Evolutionary conservation across 208 protist species (phyloP).

Genomic region (Porcisia hertigi): DNA sequence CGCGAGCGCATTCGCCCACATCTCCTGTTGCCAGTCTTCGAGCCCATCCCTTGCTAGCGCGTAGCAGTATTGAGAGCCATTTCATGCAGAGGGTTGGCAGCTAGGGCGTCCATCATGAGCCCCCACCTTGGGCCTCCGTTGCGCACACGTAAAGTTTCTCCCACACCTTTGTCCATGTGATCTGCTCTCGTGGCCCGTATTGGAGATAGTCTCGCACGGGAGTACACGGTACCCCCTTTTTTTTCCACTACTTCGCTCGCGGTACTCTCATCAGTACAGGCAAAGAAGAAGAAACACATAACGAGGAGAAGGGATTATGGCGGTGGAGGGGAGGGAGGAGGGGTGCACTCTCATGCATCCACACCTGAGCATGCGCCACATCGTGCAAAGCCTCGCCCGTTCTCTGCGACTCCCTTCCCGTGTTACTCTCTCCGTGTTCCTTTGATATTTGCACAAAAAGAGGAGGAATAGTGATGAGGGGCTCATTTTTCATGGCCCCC

Average conservation of each 20-base stretch:
- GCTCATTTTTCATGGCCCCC: too few species aligned
- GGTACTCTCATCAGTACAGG: too few species aligned
- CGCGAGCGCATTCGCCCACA: conserved; percentile 38
- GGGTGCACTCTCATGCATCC: too few species aligned
- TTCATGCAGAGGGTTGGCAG: background rate
- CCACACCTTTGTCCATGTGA: background rate
- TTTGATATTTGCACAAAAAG: too few species aligned
- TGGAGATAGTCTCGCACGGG: background rate
- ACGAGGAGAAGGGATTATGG: too few species aligned
- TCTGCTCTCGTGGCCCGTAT: background rate
- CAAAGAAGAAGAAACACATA: too few species aligned
- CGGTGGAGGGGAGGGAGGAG: too few species aligned
- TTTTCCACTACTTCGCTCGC: background rate
- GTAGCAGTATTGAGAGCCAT: background rate
- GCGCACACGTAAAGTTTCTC: background rate
- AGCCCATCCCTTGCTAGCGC: background rate
- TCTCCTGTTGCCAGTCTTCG: conserved; percentile 42
- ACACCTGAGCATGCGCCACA: too few species aligned
- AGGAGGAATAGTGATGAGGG: too few species aligned
- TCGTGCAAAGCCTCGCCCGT: too few species aligned
- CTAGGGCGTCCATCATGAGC: background rate
- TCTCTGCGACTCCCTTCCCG: too few species aligned
- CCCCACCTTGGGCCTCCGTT: background rate
- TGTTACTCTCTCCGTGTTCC: too few species aligned
- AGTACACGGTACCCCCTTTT: background rate